These are phyloP conservation scores for Polygonum aviculare DNA, from an alignment of 148 eudicot species.

Conservation along the genomic window DNA sequence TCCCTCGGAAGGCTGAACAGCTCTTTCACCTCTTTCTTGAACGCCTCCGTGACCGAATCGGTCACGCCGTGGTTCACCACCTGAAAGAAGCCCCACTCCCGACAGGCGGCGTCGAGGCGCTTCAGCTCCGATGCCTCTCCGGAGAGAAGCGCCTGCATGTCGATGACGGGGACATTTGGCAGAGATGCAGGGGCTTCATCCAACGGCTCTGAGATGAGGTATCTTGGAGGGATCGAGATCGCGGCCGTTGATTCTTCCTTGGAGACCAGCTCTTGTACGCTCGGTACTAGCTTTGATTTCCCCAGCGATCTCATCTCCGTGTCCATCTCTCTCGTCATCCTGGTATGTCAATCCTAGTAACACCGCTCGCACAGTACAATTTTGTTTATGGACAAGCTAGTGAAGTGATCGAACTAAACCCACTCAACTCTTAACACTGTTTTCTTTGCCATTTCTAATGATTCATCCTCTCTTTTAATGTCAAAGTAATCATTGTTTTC, in stretches of 20 bases:
- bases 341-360: too few species aligned
- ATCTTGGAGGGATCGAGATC: background rate
- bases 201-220: background rate
- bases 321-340: background rate
- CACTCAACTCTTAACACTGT: too few species aligned
- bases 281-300: background rate
- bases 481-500: too few species aligned
- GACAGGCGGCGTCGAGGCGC: background rate
- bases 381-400: too few species aligned
- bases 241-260: background rate
- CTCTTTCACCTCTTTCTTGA: constrained; percentile 20
- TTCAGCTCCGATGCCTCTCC: background rate
- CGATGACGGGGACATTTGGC: background rate
- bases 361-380: too few species aligned
- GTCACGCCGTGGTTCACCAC: constrained; percentile 26
- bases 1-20: constrained; percentile 24
- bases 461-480: too few species aligned
- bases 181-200: background rate
- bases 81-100: background rate
- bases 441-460: too few species aligned
- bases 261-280: background rate
- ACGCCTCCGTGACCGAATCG: constrained; percentile 15
- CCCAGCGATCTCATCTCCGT: background rate
- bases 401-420: too few species aligned
- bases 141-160: background rate